Evolutionary conservation across 192 early-diverging fungal genomes (phyloP).

Genomic region (Geranomyces michiganensis): DNA sequence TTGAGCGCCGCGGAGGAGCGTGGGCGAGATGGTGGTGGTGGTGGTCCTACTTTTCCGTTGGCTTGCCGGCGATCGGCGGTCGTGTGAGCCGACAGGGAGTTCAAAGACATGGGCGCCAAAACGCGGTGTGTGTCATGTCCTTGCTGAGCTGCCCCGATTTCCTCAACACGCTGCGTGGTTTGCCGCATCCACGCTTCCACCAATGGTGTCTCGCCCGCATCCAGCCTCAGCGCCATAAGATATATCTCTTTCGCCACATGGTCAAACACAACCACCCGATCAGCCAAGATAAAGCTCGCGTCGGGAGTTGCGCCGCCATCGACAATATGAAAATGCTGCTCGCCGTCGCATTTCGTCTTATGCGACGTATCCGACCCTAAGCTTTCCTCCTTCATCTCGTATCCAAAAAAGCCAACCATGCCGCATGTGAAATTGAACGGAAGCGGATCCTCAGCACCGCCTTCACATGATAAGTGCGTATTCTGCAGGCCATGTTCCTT

Average conservation of each 20-base stretch:
- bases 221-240: slow-evolving; percentile 26
- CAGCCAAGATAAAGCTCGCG: slow-evolving; percentile 74
- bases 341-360: not conserved
- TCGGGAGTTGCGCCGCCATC: slow-evolving; percentile 57
- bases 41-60: not conserved
- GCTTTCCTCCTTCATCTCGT: slow-evolving; percentile 90
- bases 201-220: not conserved
- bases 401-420: slow-evolving; percentile 88
- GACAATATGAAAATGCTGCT: slow-evolving; percentile 25
- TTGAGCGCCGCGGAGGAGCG: not conserved
- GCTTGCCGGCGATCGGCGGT: not conserved
- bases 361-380: slow-evolving; percentile 33
- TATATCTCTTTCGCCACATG: slow-evolving; percentile 48
- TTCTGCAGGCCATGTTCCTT: slow-evolving; percentile 17
- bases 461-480: not conserved
- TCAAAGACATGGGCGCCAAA: not conserved
- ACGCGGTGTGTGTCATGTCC: not conserved
- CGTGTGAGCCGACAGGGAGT: not conserved
- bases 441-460: not conserved
- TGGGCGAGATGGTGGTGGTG: not conserved
- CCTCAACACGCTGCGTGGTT: not conserved
- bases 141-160: not conserved
- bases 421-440: slow-evolving; percentile 77
- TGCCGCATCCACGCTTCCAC: slow-evolving; percentile 26
- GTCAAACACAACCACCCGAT: slow-evolving; percentile 76